Evolutionary conservation across 75 land plant species (phyloP), one percentile per base, ranked within the genome.

Genomic region (Sequoia sempervirens): DNA sequence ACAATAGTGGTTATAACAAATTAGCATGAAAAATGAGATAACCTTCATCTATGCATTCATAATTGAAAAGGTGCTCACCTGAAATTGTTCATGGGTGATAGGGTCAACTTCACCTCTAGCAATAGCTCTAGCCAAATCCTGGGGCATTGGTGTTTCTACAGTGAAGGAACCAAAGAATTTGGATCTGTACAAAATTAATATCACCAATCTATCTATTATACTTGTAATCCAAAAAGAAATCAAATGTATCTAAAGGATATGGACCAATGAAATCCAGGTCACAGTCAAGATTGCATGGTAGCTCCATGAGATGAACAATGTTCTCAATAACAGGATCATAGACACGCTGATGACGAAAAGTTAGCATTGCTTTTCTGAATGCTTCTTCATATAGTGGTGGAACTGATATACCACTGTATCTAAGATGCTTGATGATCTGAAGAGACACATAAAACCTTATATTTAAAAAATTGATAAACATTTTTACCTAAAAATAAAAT

Each of bases 61-160:
- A 20, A 75, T 40, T 40, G 17, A 37, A 50, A 52, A 50, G 32
- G 30, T 53, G 70, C 13, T 9, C 87, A 95, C 97, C 97, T 95
- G 85, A 79, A 97, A 93, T 82, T 93, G 93, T 83, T 81, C 43
- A 79, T 92, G 90, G 23, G 94, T 91, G 75, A 90, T 85, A 61
- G 99, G 99, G 87, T 97, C 94, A 81, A 97, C 89, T 53, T 93
- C 91, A 50, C 99, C 96, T 87, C 40, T 76, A 52, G 97, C 97
- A 83, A 97, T 94, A 38, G 93, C 97, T 88, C 88, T 87, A 69
- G 86, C 97, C 50, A 94, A 68, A 82, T 88, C 70, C 86, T 89
- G 91, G 32, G 97, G 88, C 50, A 97, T 84, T 84, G 75, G 76
- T 86, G 99, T 96, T 75, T 54, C 50, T 58, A 36, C 64, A 82